phyloP scores from a whole-genome alignment of 352 stramenopile genomes.

The Phytophthora cactorum region DNA sequence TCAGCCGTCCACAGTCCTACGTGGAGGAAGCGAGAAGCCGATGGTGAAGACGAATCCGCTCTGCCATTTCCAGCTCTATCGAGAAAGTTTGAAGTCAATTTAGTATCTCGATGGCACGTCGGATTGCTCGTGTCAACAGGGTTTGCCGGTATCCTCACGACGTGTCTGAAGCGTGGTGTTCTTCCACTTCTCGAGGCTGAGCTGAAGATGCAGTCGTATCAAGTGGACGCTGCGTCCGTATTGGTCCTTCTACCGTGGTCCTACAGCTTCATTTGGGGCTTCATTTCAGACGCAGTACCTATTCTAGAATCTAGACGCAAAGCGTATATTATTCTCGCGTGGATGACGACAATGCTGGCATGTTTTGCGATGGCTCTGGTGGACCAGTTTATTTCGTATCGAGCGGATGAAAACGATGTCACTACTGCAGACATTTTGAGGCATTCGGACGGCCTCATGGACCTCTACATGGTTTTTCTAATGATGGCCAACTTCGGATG shows the following conservation, averaged over 20 bases:
- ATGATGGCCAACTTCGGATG: slow-evolving; percentile 51
- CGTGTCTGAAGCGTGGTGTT: slow-evolving; percentile 49
- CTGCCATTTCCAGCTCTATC: slow-evolving; percentile 34
- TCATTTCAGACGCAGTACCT: slow-evolving; percentile 78
- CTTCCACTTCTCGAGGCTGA: slow-evolving; percentile 45
- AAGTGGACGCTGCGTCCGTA: slow-evolving; percentile 44
- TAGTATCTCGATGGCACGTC: slow-evolving; percentile 34
- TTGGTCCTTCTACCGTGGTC: slow-evolving; percentile 51
- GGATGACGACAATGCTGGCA: slow-evolving; percentile 39
- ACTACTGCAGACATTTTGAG: slow-evolving; percentile 22
- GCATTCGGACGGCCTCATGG: slow-evolving; percentile 31
- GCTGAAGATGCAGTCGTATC: slow-evolving; percentile 45
- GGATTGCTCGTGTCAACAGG: slow-evolving; percentile 46
- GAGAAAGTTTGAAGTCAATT: slow-evolving; percentile 32
- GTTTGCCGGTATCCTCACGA: slow-evolving; percentile 50
- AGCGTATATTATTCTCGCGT: slow-evolving; percentile 83
- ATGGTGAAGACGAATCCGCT: background rate
- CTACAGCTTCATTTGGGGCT: slow-evolving; percentile 81
- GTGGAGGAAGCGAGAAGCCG: slow-evolving; percentile 20
- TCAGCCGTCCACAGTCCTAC: slow-evolving; percentile 24
- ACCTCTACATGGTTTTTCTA: slow-evolving; percentile 43
- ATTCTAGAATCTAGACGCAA: slow-evolving; percentile 77
- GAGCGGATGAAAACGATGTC: slow-evolving; percentile 25
- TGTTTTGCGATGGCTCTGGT: slow-evolving; percentile 48
- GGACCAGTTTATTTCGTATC: slow-evolving; percentile 38